A percentile compares a stretch with the other conserved stretches of the same genome.
Evolutionary conservation across 2,329 filamentous ascomycete genomes (phyloP).

Genomic region (Sporothrix inflata): DNA sequence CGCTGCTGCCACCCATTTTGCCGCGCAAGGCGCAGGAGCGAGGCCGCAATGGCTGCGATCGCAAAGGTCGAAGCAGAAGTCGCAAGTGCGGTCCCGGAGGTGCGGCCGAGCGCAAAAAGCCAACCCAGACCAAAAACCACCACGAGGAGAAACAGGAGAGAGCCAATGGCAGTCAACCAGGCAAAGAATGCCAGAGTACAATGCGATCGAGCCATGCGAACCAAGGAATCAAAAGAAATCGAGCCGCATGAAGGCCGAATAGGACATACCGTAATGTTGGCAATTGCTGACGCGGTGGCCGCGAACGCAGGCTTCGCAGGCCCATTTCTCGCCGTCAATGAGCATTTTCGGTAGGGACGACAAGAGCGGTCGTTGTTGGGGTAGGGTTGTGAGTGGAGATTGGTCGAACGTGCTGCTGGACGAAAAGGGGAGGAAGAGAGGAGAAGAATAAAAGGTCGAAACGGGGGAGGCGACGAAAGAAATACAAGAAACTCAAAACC

Average conservation of each 20-base stretch:
- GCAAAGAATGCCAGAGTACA: slow-evolving; percentile 24
- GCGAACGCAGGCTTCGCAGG: slow-evolving; percentile 96
- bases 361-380: slow-evolving; percentile 11
- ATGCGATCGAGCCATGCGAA: slow-evolving; percentile 7
- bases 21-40: slow-evolving; percentile 20
- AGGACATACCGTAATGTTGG: slow-evolving; percentile 83
- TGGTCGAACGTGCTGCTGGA: slow-evolving; percentile 14
- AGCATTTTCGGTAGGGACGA: slow-evolving; percentile 59
- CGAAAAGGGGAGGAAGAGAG: slow-evolving; percentile 3
- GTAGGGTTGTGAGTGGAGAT: slow-evolving; percentile 29
- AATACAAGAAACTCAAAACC: slow-evolving; percentile 10
- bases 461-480: slow-evolving; percentile 16
- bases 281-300: slow-evolving; percentile 99
- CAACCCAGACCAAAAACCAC: background rate
- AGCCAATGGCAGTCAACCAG: background rate
- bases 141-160: background rate
- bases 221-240: background rate
- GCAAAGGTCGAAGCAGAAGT: background rate
- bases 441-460: background rate
- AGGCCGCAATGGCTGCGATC: slow-evolving; percentile 12
- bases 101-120: background rate
- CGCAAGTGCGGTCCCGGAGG: slow-evolving; percentile 11
- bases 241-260: background rate
- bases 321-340: slow-evolving; percentile 95
- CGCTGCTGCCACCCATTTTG: background rate